Base-by-base conservation (phyloP, 2,329 filamentous ascomycete genomes). In the Fusarium acutatum region DNA sequence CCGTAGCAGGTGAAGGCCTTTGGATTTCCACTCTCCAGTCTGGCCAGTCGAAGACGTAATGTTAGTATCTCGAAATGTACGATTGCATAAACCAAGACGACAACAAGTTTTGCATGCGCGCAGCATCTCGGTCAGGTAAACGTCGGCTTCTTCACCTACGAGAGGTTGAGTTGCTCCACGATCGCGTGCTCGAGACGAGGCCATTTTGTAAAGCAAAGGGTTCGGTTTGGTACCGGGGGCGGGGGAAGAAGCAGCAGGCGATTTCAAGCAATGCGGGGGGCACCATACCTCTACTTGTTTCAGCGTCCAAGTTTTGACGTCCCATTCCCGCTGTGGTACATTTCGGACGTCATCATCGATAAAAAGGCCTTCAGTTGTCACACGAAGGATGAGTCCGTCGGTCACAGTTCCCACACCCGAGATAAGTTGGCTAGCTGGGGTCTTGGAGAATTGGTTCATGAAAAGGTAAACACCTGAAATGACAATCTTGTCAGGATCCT, bases 261-360 rank as follows among this genome's bases (percentile, higher is more conserved):
- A 81, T 80, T 84, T 85, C 81, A 89, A 84, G 81, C 84, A 89
- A 82, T 92, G 89, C 79, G 89, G 87, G 79, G 91, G 90, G 81
- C 92, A 95, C 90, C 92, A 94, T 86, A 96, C 92, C 88, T 98
- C 96, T 82, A 97, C 91, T 74, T 93, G 86, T 84, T 97, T 98
- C 83, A 99, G 89, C 47, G 95, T 97, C 96, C 96, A 98, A 32
- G 96, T 95, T 83, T 98, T 98, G 80, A 98, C 91, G 81, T 99
- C 96, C 96, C 96, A 99, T 84, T 99, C 96, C 67, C 96, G 91
- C 83, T 98, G 95, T n/a, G 94, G 92, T 22, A 98, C 94, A 70
- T 91, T 91, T 49, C 95, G 91, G 59, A 98, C 90, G 81, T 98
- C 96, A 81, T 99, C 96, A 81, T 99, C 96, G 79, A 99, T 96